Percentiles rank a stretch among this genome's conserved stretches.
Evolutionary conservation across 2,329 filamentous ascomycete genomes (phyloP).

Genomic region (Taxawa tesnikishii): DNA sequence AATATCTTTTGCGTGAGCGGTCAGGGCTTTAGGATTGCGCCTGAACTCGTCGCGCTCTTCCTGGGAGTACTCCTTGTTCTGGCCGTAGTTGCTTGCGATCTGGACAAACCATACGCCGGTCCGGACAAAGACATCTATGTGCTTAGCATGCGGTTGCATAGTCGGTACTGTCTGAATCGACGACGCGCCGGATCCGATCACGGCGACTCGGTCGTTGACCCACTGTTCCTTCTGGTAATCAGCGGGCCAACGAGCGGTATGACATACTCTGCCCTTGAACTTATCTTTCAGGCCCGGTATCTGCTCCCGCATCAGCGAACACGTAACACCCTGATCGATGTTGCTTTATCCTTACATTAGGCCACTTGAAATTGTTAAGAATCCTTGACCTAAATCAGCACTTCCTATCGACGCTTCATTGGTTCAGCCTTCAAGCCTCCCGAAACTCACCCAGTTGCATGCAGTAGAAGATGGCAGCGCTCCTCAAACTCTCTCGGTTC

Average conservation of each 20-base stretch:
- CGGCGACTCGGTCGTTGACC: conserved; percentile 28
- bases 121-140: conserved; percentile 34
- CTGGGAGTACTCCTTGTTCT: conserved; percentile 31
- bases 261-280: conserved; percentile 30
- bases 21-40: conserved; percentile 26
- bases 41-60: conserved; percentile 31
- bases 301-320: neutral
- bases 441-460: conserved; percentile 23
- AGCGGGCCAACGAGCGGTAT: conserved; percentile 34
- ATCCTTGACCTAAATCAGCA: too few species aligned
- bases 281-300: conserved; percentile 29
- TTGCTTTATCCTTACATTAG: too few species aligned
- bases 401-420: too few species aligned
- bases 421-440: neutral
- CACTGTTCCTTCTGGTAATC: conserved; percentile 32
- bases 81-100: conserved; percentile 33
- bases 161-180: conserved; percentile 34
- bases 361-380: conserved; percentile 25
- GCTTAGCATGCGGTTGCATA: conserved; percentile 34
- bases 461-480: conserved; percentile 29
- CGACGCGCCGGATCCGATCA: conserved; percentile 32
- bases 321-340: too few species aligned
- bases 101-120: conserved; percentile 33
- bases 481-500: conserved; percentile 27
- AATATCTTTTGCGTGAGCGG: conserved; percentile 33